A percentile compares a stretch with the other conserved stretches of the same genome.
Evolutionary conservation across 2,329 filamentous ascomycete genomes (phyloP).

Genomic region (Fusarium irregulare): DNA sequence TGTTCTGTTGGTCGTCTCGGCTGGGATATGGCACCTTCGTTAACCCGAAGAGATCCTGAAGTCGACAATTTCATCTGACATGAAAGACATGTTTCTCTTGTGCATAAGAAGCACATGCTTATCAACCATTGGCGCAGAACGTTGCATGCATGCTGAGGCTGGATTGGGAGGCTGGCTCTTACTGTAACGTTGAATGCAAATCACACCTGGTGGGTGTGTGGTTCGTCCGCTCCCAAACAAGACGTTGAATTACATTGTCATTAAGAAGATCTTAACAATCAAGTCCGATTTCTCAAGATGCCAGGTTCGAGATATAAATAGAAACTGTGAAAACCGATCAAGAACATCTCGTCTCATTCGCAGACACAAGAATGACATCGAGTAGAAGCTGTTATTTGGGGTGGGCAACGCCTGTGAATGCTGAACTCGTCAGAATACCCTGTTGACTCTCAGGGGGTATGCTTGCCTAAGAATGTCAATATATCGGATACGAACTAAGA

Average conservation of each 20-base stretch:
- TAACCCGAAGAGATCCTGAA: not conserved
- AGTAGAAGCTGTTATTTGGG: not conserved
- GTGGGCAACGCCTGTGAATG: not conserved
- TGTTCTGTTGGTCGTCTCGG: not conserved
- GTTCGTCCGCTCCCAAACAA: conserved; percentile 17
- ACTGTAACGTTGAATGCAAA: conserved; percentile 20
- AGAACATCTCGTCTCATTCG: not conserved
- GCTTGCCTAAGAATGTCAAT: not conserved
- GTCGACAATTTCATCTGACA: not conserved
- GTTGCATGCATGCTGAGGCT: conserved; percentile 41
- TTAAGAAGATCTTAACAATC: not conserved
- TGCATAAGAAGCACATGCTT: not conserved
- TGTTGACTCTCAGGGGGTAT: not conserved
- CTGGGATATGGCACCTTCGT: not conserved
- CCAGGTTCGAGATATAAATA: not conserved
- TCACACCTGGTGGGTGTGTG: conserved; percentile 17
- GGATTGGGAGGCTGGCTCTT: conserved; percentile 18
- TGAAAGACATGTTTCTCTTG: conserved; percentile 1
- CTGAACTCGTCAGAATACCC: no score
- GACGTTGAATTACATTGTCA: not conserved
- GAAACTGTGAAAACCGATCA: not conserved
- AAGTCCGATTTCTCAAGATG: not conserved
- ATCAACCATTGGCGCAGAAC: conserved; percentile 11
- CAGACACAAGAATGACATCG: not conserved
- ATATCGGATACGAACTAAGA: not conserved